phyloP scores from a whole-genome alignment of 2,329 filamentous ascomycete species.

The Thermoascus crustaceus region DNA sequence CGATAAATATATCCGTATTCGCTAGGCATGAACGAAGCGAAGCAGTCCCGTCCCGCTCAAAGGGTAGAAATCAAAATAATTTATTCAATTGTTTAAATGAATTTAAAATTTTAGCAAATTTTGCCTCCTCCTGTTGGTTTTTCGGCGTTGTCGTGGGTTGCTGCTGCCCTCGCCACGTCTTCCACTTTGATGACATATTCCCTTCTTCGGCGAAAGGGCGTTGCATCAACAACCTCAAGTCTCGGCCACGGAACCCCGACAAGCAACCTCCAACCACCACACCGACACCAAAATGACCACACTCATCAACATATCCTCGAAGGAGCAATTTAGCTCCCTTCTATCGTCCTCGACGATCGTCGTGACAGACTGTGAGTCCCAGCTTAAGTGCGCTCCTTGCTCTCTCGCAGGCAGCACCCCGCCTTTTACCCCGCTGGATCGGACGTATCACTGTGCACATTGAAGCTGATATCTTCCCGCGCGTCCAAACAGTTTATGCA shows the following conservation, averaged over 20 bases:
- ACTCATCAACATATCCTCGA: slow-evolving; percentile 51
- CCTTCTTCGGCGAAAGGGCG: not conserved
- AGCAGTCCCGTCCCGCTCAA: too few relatives aligned
- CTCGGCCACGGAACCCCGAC: not conserved
- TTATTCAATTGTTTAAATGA: too few relatives aligned
- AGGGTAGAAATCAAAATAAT: too few relatives aligned
- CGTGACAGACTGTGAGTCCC: slow-evolving; percentile 73
- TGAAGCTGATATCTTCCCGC: not conserved
- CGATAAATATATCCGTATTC: too few relatives aligned
- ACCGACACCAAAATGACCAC: slow-evolving; percentile 30
- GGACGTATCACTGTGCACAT: slow-evolving; percentile 3
- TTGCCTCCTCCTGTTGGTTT: too few relatives aligned
- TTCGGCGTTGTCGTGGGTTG: too few relatives aligned
- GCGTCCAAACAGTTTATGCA: slow-evolving; percentile 60
- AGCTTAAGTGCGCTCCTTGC: slow-evolving; percentile 3
- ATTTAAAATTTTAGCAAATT: too few relatives aligned
- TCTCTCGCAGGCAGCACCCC: not conserved
- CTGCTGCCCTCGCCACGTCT: not conserved
- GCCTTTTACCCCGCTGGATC: slow-evolving; percentile 5
- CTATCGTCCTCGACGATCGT: slow-evolving; percentile 69
- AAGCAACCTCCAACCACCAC: slow-evolving; percentile 10
- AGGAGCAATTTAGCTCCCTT: slow-evolving; percentile 58
- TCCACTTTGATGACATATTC: slow-evolving; percentile 1
- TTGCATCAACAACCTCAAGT: slow-evolving; percentile 1
- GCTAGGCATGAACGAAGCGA: too few relatives aligned